phyloP scores from a whole-genome alignment of 106 monocot species.

The Amphibolis antarctica region DNA sequence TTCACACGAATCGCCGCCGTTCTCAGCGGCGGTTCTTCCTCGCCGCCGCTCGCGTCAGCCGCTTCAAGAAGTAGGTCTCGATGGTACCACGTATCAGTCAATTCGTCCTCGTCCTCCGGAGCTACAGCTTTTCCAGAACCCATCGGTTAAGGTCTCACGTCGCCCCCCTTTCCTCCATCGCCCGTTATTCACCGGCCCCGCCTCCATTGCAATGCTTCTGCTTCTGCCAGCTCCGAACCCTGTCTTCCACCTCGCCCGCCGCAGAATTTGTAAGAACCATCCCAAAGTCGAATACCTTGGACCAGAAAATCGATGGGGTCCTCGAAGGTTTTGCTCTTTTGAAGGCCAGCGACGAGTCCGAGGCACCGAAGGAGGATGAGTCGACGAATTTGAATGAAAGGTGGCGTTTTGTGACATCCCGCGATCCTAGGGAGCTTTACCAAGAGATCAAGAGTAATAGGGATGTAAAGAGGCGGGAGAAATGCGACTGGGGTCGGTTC shows the following conservation, averaged over 20 bases:
- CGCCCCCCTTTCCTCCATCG: background rate
- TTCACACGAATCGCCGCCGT: no score
- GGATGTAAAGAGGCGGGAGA: constrained; percentile 9
- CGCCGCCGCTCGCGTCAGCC: no score
- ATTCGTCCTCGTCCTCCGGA: background rate
- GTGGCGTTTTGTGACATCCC: background rate
- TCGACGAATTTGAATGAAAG: constrained; percentile 4
- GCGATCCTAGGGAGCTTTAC: constrained; percentile 24
- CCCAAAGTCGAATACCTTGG: background rate
- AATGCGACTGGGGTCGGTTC: constrained; percentile 22
- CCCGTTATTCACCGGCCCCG: background rate
- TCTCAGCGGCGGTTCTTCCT: no score
- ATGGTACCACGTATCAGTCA: background rate
- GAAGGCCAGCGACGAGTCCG: background rate
- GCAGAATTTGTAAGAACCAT: background rate
- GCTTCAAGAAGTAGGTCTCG: no score
- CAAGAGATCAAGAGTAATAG: constrained; percentile 6
- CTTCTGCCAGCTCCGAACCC: background rate
- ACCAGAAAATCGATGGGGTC: background rate
- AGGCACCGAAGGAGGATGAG: background rate
- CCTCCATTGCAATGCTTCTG: background rate
- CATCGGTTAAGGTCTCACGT: background rate
- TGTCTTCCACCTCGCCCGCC: background rate
- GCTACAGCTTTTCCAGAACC: background rate
- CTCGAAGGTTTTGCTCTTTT: background rate